These are phyloP conservation scores for Wickerhamiella azymoides DNA, from an alignment of 805 yeast species.

Conservation along the genomic window DNA sequence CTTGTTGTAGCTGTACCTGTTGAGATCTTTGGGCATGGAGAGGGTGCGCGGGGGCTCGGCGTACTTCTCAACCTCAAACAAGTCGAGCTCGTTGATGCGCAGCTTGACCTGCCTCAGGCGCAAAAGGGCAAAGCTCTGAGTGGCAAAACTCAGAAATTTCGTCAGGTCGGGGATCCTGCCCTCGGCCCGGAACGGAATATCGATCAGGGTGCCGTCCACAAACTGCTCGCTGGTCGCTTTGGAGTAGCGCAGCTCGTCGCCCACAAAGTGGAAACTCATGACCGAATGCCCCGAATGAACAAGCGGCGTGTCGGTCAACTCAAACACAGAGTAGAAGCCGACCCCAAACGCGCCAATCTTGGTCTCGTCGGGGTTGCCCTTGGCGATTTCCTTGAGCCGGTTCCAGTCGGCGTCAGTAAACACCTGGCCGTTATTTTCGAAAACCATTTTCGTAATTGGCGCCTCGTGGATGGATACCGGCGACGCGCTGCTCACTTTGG, in stretches of 20 bases:
- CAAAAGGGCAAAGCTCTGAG: constrained; percentile 28
- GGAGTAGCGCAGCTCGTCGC: constrained; percentile 27
- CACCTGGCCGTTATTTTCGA: constrained; percentile 24
- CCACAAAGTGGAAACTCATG: constrained; percentile 27
- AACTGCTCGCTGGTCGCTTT: constrained; percentile 15
- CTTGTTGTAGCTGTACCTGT: constrained; percentile 18
- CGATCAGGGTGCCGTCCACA: constrained; percentile 26
- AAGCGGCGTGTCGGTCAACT: constrained; percentile 68
- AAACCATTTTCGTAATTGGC: constrained; percentile 19
- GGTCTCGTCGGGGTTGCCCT: constrained; percentile 31
- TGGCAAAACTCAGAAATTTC: constrained; percentile 26
- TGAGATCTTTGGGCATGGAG: constrained; percentile 17
- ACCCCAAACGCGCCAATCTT: constrained; percentile 33
- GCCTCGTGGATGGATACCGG: constrained; percentile 19
- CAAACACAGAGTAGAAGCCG: constrained; percentile 58
- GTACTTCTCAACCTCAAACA: constrained; percentile 21
- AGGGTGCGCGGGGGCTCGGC: constrained; percentile 16
- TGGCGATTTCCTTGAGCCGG: constrained; percentile 29
- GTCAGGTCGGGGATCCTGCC: constrained; percentile 24
- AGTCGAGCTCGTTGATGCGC: constrained; percentile 19
- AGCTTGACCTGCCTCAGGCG: constrained; percentile 22
- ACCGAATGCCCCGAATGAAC: constrained; percentile 34
- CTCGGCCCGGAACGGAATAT: constrained; percentile 24
- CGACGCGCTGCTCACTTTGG: constrained; percentile 8
- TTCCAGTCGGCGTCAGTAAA: constrained; percentile 29